Percentiles rank a stretch among this genome's conserved stretches.
Evolutionary conservation across 169 alveolate genomes (phyloP).

Genomic region (Babesia divergens): DNA sequence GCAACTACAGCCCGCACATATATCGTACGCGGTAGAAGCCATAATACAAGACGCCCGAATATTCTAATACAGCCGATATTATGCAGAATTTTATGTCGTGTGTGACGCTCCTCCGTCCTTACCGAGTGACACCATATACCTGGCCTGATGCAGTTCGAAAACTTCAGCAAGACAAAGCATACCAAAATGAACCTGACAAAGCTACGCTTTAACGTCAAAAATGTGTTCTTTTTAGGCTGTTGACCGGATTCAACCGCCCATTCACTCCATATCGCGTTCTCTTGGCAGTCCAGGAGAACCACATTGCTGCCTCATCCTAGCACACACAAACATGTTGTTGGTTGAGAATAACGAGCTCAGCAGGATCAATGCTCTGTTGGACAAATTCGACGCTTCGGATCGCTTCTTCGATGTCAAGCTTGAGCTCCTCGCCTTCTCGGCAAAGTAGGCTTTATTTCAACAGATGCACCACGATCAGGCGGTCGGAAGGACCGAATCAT

Average conservation of each 20-base stretch:
- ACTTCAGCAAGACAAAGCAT: not conserved
- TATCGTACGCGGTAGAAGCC: no score
- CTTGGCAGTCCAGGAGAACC: not conserved
- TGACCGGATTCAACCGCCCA: not conserved
- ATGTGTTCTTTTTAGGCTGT: conserved; percentile 12
- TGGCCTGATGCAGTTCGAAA: not conserved
- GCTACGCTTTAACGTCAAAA: conserved; percentile 4
- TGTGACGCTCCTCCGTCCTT: not conserved
- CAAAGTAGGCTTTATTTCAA: conserved; percentile 20
- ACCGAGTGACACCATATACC: not conserved
- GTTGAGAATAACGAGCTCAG: conserved; percentile 53
- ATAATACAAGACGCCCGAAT: no score
- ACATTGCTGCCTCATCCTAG: not conserved
- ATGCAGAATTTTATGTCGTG: not conserved
- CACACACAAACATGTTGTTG: conserved; percentile 10
- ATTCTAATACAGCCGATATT: no score
- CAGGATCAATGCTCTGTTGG: conserved; percentile 37
- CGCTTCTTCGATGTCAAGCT: conserved; percentile 56
- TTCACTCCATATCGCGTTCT: not conserved
- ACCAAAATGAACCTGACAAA: conserved; percentile 5
- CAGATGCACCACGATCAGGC: not conserved
- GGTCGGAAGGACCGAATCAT: conserved; percentile 2
- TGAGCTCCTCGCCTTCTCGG: conserved; percentile 44
- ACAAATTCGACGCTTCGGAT: conserved; percentile 63
- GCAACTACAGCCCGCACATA: no score